Evolutionary conservation across 208 protist genomes (phyloP).

Genomic region (Naegleria lovaniensis): DNA sequence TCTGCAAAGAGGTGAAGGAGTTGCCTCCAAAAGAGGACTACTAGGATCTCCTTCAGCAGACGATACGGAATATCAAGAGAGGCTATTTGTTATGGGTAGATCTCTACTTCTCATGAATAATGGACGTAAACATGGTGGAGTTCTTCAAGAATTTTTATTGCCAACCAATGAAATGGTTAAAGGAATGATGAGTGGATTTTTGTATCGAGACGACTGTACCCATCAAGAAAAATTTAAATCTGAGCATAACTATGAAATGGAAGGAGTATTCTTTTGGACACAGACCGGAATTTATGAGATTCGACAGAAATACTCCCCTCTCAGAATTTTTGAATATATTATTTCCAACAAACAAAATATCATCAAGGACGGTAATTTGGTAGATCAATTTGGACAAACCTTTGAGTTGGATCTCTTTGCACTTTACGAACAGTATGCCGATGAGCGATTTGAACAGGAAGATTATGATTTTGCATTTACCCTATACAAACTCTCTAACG

Average conservation of each 20-base stretch:
- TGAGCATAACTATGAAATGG: too few species aligned
- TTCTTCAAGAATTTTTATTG: background rate
- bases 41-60: background rate
- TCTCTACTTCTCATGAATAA: background rate
- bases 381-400: conserved; percentile 13
- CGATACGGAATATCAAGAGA: background rate
- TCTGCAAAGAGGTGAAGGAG: background rate
- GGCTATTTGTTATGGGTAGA: background rate
- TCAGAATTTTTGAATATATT: background rate
- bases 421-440: background rate
- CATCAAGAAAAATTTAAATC: background rate
- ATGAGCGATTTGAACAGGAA: background rate
- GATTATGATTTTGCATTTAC: background rate
- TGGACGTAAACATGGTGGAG: background rate
- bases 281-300: background rate
- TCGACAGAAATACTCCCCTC: background rate
- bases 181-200: background rate
- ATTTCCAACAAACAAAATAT: background rate
- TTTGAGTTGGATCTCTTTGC: background rate
- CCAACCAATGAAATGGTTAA: background rate
- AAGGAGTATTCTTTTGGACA: background rate
- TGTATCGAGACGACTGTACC: background rate
- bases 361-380: background rate
- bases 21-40: background rate
- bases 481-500: background rate